phyloP scores from a whole-genome alignment of 805 yeast genomes.

The Babjeviella inositovora region DNA sequence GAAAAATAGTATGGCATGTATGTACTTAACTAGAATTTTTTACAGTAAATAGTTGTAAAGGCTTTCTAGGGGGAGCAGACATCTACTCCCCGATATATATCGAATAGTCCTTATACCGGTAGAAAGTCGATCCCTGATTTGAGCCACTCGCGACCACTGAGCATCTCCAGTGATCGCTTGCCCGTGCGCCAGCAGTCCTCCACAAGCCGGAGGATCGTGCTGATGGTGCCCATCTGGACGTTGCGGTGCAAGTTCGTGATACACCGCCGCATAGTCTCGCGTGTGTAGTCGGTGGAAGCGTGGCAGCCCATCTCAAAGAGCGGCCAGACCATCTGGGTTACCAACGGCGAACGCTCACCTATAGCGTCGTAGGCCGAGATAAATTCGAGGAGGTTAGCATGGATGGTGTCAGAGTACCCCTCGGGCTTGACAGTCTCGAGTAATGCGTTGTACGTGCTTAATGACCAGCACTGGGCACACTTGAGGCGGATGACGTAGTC shows the following conservation, averaged over 20 bases:
- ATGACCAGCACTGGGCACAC: constrained; percentile 42
- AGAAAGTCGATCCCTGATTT: constrained; percentile 33
- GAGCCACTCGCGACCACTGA: constrained; percentile 26
- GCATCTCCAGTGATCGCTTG: constrained; percentile 21
- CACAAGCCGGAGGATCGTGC: constrained; percentile 21
- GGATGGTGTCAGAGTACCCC: constrained; percentile 10
- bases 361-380: constrained; percentile 26
- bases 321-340: constrained; percentile 54
- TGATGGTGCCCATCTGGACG: constrained; percentile 38
- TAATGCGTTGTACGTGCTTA: constrained; percentile 15
- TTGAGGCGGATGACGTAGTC: constrained; percentile 23
- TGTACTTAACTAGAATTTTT: no score
- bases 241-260: constrained; percentile 25
- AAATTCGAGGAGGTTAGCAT: constrained; percentile 23
- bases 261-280: constrained; percentile 10
- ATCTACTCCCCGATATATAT: constrained; percentile 1
- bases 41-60: no score
- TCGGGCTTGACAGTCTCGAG: constrained; percentile 12
- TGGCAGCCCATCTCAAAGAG: constrained; percentile 31
- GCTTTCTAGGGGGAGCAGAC: no score
- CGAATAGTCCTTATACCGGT: constrained; percentile 10
- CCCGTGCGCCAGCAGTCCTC: constrained; percentile 29
- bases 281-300: constrained; percentile 15
- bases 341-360: constrained; percentile 26
- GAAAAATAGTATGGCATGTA: no score